Percentiles rank a stretch among this genome's conserved stretches.
phyloP scores from a whole-genome alignment of 2,329 filamentous ascomycete genomes.

The Dendrostoma leiphaemia region DNA sequence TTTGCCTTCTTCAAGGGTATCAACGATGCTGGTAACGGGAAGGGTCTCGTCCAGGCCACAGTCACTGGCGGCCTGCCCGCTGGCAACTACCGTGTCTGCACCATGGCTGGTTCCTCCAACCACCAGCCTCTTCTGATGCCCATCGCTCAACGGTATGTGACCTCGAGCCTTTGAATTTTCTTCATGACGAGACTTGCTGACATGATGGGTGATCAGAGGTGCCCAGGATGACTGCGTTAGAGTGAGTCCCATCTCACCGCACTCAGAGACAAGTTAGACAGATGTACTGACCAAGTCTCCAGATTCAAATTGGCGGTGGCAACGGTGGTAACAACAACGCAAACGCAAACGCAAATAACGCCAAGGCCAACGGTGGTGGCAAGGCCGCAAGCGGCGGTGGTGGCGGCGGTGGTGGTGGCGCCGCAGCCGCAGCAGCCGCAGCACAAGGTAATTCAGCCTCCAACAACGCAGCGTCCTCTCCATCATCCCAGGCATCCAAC shows the following conservation, averaged over 20 bases:
- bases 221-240: slow-evolving; percentile 64
- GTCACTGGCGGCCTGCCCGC: slow-evolving; percentile 58
- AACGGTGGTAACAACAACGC: slow-evolving; percentile 14
- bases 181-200: background rate
- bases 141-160: slow-evolving; percentile 52
- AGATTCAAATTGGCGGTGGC: slow-evolving; percentile 17
- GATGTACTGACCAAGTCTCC: background rate
- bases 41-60: slow-evolving; percentile 50
- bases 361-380: slow-evolving; percentile 20
- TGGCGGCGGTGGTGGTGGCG: background rate
- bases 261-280: background rate
- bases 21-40: slow-evolving; percentile 57
- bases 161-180: no score
- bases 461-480: slow-evolving; percentile 3
- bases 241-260: slow-evolving; percentile 37
- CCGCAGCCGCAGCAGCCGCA: background rate
- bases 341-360: slow-evolving; percentile 24
- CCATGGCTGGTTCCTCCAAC: slow-evolving; percentile 61
- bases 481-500: background rate
- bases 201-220: slow-evolving; percentile 37
- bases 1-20: slow-evolving; percentile 68
- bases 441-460: slow-evolving; percentile 11
- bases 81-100: slow-evolving; percentile 65
- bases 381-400: slow-evolving; percentile 16
- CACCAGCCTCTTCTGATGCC: slow-evolving; percentile 67